Conservation (phyloP, 805 yeast genomes). For the Nakazawaea anatomiae region DNA sequence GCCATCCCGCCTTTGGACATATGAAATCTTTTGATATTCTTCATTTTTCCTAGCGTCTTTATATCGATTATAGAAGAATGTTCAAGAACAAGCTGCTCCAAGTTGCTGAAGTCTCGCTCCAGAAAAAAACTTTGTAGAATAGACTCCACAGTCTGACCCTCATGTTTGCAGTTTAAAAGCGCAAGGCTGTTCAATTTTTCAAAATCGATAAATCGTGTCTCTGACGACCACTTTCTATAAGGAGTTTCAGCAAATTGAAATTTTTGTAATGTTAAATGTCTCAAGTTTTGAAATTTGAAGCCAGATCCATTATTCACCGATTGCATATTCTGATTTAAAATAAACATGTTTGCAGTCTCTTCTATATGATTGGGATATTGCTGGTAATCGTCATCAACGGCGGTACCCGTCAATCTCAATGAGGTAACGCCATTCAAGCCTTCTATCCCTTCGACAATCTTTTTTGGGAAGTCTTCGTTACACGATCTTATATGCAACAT, state of each 20-base stretch:
- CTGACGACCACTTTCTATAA: conserved; percentile 1
- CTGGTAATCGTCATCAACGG: conserved; percentile 10
- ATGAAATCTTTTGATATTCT: conserved; percentile 5
- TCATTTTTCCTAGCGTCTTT: neutral
- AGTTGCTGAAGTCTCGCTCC: neutral
- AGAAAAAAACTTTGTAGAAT: neutral
- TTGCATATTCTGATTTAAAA: neutral
- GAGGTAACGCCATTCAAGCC: conserved; percentile 1
- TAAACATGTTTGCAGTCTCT: conserved; percentile 7
- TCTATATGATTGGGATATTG: conserved; percentile 8
- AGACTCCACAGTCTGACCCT: neutral
- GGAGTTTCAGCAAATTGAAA: conserved; percentile 6
- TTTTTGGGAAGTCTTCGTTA: conserved; percentile 4
- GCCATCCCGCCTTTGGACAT: conserved; percentile 4
- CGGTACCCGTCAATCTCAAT: conserved; percentile 6
- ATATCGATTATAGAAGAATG: conserved; percentile 2
- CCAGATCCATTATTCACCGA: neutral
- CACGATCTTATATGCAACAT: conserved; percentile 6
- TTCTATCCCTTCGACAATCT: neutral
- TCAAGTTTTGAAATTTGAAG: neutral
- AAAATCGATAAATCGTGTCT: neutral
- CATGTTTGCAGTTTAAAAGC: conserved; percentile 5
- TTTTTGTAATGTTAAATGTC: conserved; percentile 6
- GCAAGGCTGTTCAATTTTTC: conserved; percentile 1
- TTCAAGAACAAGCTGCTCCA: conserved; percentile 6